phyloP scores from a whole-genome alignment of 208 protist species.

The Wallacemonas collosoma region DNA sequence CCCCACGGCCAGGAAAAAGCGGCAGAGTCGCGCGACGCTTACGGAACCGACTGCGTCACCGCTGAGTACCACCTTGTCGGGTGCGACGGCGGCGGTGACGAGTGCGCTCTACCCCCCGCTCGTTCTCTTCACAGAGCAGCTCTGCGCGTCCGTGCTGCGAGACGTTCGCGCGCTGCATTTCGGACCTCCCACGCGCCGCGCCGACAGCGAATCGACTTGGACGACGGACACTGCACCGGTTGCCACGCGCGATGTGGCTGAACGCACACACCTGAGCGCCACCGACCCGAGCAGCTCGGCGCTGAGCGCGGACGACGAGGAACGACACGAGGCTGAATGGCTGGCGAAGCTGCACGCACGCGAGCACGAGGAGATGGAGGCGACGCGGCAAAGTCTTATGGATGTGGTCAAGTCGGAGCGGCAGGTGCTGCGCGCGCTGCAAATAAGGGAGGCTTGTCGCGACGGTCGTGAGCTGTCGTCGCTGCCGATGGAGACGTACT shows the following conservation, averaged over 20 bases:
- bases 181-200: background rate
- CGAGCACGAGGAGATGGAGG: conserved; percentile 42
- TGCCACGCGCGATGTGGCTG: background rate
- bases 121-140: conserved; percentile 4
- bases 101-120: conserved; percentile 4
- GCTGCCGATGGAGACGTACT: conserved; percentile 85
- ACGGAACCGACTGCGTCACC: no score
- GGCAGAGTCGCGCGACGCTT: no score
- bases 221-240: no score
- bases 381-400: conserved; percentile 28
- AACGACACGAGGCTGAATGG: conserved; percentile 26
- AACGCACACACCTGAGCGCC: background rate
- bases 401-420: conserved; percentile 42
- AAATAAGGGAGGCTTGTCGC: conserved; percentile 55
- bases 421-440: conserved; percentile 52
- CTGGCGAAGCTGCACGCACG: conserved; percentile 29
- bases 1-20: no score
- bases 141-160: conserved; percentile 9
- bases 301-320: conserved; percentile 16
- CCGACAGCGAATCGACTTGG: background rate
- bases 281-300: conserved; percentile 1
- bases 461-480: conserved; percentile 21
- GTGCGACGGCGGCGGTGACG: background rate
- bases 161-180: background rate
- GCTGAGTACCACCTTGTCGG: no score